Evolutionary conservation across 208 protist genomes (phyloP).

Genomic region (Leishmania lainsoni): DNA sequence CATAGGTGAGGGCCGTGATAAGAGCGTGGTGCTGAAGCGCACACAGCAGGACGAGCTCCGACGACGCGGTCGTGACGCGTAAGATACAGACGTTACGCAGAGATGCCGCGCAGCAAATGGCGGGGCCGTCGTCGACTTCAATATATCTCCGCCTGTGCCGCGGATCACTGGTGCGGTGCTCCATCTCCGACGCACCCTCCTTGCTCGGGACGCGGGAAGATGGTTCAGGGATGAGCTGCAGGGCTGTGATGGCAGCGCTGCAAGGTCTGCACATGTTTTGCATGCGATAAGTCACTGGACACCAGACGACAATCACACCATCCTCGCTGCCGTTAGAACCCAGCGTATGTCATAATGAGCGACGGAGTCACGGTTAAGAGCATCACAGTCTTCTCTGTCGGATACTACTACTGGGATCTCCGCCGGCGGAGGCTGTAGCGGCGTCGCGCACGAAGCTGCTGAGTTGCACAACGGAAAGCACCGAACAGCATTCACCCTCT

Average conservation of each 20-base stretch:
- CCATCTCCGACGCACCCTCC: neutral
- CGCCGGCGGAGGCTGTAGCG: neutral
- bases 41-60: slow-evolving; percentile 30
- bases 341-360: slow-evolving; percentile 16
- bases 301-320: slow-evolving; percentile 42
- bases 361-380: neutral
- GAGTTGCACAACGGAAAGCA: slow-evolving; percentile 45
- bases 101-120: slow-evolving; percentile 38
- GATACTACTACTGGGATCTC: neutral
- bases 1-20: slow-evolving; percentile 20
- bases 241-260: slow-evolving; percentile 26
- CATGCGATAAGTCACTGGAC: slow-evolving; percentile 41
- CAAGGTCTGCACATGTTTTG: slow-evolving; percentile 25
- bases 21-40: slow-evolving; percentile 18
- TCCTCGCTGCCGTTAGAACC: slow-evolving; percentile 47
- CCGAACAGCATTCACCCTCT: slow-evolving; percentile 52
- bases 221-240: slow-evolving; percentile 25
- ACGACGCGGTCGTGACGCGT: slow-evolving; percentile 6
- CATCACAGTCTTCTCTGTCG: neutral
- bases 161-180: neutral
- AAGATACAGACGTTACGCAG: slow-evolving; percentile 35
- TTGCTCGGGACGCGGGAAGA: neutral
- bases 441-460: slow-evolving; percentile 4
- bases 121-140: neutral
- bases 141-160: neutral